Evolutionary conservation across 768 basidiomycete species (phyloP).

Genomic region (Collybiopsis confluens): DNA sequence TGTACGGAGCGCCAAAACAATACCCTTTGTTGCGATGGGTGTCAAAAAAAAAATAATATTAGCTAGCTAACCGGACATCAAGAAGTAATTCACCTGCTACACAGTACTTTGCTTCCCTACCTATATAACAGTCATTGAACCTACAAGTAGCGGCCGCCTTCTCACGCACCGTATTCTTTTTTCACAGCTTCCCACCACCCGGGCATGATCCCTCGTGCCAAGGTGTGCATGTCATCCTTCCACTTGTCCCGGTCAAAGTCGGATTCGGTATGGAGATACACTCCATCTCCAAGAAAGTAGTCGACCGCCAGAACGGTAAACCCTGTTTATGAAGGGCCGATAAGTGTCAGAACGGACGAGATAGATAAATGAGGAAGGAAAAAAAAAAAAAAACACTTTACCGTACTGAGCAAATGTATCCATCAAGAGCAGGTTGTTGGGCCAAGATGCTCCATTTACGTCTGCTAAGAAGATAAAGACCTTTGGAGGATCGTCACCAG

Average conservation of each 20-base stretch:
- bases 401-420: neutral
- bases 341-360: neutral
- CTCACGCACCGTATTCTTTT: neutral
- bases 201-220: neutral
- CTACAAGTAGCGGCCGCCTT: neutral
- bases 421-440: neutral
- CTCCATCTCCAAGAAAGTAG: neutral
- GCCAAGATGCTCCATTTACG: neutral
- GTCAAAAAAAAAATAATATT: neutral
- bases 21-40: constrained; percentile 27
- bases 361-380: neutral
- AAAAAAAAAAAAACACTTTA: too few species aligned
- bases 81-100: too few species aligned
- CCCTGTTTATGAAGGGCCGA: neutral
- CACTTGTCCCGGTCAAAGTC: neutral
- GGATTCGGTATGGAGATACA: neutral
- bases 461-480: neutral
- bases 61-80: neutral
- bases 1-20: constrained; percentile 38
- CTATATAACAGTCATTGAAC: neutral
- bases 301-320: neutral
- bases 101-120: neutral
- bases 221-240: neutral
- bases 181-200: neutral
- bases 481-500: neutral